A percentile compares a stretch with the other conserved stretches of the same genome.
Conservation (phyloP, 2,329 filamentous ascomycete species). For the Colletotrichum zoysiae region DNA sequence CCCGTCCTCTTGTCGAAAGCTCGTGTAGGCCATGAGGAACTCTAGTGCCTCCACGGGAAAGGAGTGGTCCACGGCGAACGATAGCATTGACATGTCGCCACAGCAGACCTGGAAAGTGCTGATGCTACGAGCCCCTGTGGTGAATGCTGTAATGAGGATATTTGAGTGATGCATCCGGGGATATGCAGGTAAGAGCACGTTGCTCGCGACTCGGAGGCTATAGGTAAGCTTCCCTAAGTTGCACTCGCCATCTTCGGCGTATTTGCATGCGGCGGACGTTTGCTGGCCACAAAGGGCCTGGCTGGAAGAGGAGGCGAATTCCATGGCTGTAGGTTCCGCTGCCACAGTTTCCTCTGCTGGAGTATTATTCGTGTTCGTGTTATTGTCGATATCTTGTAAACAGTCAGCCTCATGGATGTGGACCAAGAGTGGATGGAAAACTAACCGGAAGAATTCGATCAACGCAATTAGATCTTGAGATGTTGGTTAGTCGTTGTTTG, state of each 20-base stretch:
- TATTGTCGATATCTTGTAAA: not conserved
- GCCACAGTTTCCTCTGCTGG: not conserved
- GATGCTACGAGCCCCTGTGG: not conserved
- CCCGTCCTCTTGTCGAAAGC: not conserved
- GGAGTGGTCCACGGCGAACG: not conserved
- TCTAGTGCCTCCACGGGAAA: not conserved
- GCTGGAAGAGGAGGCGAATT: too few relatives aligned
- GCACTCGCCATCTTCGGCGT: not conserved
- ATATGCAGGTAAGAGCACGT: fast-evolving
- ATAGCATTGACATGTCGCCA: not conserved
- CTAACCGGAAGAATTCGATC: not conserved
- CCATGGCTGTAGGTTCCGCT: not conserved
- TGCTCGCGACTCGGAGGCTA: not conserved
- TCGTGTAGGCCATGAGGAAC: not conserved
- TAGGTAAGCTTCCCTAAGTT: not conserved
- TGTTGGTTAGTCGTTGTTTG: not conserved
- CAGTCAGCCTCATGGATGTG: not conserved
- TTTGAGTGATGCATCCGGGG: not conserved
- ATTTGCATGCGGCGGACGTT: not conserved
- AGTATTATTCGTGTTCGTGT: not conserved
- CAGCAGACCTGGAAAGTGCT: not conserved
- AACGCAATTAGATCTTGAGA: not conserved
- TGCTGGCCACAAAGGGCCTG: fast-evolving
- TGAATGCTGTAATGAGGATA: not conserved
- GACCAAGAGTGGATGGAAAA: not conserved